phyloP scores from a whole-genome alignment of 1,139 yeast species.

The Zygotorulaspora mrakii region DNA sequence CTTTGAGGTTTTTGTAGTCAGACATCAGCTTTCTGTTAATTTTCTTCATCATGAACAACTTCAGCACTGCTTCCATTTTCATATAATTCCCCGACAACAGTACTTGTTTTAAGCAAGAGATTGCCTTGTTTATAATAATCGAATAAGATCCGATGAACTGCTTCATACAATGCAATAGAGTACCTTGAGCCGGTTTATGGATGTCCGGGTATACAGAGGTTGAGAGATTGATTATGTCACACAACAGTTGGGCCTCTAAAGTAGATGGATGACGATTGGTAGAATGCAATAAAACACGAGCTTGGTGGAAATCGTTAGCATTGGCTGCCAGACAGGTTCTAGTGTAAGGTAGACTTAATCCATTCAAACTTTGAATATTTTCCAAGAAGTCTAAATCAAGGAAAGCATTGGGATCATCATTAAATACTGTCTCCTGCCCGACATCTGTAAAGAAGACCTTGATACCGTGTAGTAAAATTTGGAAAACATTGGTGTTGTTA shows the following conservation, averaged over 20 bases:
- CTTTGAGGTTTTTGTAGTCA: conserved; percentile 53
- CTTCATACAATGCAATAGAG: conserved; percentile 67
- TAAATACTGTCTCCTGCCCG: conserved; percentile 68
- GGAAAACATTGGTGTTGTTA: conserved; percentile 68
- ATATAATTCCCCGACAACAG: conserved; percentile 53
- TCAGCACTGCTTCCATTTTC: conserved; percentile 65
- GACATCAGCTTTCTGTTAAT: conserved; percentile 54
- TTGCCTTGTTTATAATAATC: conserved; percentile 43
- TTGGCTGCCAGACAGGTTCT: conserved; percentile 75
- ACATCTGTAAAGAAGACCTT: conserved; percentile 84
- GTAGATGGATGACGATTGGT: conserved; percentile 70
- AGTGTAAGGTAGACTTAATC: conserved; percentile 61
- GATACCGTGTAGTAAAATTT: conserved; percentile 60
- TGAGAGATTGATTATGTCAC: conserved; percentile 65
- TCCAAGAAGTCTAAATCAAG: conserved; percentile 47
- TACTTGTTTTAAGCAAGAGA: conserved; percentile 48
- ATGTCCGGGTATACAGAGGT: conserved; percentile 71
- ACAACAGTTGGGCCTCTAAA: conserved; percentile 59
- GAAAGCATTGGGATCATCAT: conserved; percentile 47
- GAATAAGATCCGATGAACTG: conserved; percentile 68
- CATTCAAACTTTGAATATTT: conserved; percentile 46
- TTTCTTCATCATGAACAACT: conserved; percentile 50
- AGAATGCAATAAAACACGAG: conserved; percentile 69
- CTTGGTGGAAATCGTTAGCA: conserved; percentile 71
- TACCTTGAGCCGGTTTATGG: conserved; percentile 65